Conservation (phyloP, 2,329 filamentous ascomycete species). For the Hirsutella thompsonii region DNA sequence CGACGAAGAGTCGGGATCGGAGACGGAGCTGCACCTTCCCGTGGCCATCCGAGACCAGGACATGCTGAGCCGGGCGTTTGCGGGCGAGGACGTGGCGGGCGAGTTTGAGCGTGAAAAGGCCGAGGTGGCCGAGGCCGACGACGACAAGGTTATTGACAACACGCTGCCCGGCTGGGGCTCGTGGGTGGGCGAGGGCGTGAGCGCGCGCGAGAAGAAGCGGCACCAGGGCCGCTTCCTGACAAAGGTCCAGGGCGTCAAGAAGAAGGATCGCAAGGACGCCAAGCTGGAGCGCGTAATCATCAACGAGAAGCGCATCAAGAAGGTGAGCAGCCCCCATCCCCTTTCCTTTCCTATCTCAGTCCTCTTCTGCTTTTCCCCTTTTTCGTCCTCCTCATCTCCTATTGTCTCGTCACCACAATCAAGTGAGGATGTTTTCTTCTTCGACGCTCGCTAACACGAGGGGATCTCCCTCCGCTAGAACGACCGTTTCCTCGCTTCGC, state of each 20-base stretch:
- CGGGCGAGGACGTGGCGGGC: conserved; percentile 70
- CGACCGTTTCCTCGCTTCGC: conserved; percentile 71
- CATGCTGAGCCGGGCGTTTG: conserved; percentile 74
- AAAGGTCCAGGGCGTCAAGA: conserved; percentile 61
- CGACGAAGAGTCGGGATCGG: conserved; percentile 25
- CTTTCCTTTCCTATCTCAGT: neutral
- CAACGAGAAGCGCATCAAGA: conserved; percentile 80
- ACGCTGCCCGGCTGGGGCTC: conserved; percentile 90
- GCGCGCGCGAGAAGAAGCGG: conserved; percentile 51
- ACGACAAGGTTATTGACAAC: conserved; percentile 68
- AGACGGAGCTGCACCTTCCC: conserved; percentile 37
- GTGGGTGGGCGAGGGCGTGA: conserved; percentile 79
- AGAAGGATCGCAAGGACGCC: conserved; percentile 65
- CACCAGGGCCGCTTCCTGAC: conserved; percentile 51
- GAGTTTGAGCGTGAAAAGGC: conserved; percentile 76
- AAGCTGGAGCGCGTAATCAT: conserved; percentile 80
- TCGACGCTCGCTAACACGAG: neutral
- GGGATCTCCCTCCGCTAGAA: conserved; percentile 40
- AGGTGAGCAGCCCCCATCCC: too few relatives aligned
- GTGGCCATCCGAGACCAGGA: conserved; percentile 48
- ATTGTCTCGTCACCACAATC: neutral
- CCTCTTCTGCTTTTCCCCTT: neutral
- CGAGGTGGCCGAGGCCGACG: conserved; percentile 58
- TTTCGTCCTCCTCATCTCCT: conserved; percentile 1
- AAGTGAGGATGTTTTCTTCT: neutral